Percentiles rank a stretch among this genome's conserved stretches.
Evolutionary conservation across 768 basidiomycete species (phyloP).

Genomic region (Gautieria morchelliformis): DNA sequence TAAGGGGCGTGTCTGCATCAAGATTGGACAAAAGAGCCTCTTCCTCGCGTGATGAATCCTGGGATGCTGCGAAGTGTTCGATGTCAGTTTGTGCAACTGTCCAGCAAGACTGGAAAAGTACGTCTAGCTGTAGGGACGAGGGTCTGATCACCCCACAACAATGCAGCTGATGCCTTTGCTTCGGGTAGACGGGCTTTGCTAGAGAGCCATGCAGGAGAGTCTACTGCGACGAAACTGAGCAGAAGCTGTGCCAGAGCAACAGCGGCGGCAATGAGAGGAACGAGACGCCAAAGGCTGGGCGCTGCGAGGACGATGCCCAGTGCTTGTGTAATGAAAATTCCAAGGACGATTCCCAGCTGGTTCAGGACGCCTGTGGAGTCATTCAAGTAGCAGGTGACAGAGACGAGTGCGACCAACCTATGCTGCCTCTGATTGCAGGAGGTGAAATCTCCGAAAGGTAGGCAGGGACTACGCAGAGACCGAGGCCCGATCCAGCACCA

Average conservation of each 20-base stretch:
- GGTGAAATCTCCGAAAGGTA: slow-evolving; percentile 85
- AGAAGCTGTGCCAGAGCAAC: slow-evolving; percentile 51
- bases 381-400: background rate
- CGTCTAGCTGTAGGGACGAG: slow-evolving; percentile 1
- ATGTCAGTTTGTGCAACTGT: background rate
- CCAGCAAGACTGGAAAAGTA: background rate
- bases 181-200: slow-evolving; percentile 40
- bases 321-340: slow-evolving; percentile 78
- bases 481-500: slow-evolving; percentile 64
- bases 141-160: slow-evolving; percentile 40
- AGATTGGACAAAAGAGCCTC: slow-evolving; percentile 1
- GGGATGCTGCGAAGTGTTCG: background rate
- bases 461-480: slow-evolving; percentile 72
- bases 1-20: background rate
- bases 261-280: slow-evolving; percentile 51
- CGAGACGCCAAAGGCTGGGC: slow-evolving; percentile 61
- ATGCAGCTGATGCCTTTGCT: slow-evolving; percentile 33
- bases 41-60: background rate
- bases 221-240: slow-evolving; percentile 43
- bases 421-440: slow-evolving; percentile 56
- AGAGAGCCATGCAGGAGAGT: slow-evolving; percentile 64
- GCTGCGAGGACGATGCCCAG: slow-evolving; percentile 65
- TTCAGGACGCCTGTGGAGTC: slow-evolving; percentile 56
- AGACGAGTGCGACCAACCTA: slow-evolving; percentile 39
- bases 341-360: slow-evolving; percentile 74